Base-by-base conservation (phyloP, 169 alveolate genomes). In the Toxoplasma gondii region DNA sequence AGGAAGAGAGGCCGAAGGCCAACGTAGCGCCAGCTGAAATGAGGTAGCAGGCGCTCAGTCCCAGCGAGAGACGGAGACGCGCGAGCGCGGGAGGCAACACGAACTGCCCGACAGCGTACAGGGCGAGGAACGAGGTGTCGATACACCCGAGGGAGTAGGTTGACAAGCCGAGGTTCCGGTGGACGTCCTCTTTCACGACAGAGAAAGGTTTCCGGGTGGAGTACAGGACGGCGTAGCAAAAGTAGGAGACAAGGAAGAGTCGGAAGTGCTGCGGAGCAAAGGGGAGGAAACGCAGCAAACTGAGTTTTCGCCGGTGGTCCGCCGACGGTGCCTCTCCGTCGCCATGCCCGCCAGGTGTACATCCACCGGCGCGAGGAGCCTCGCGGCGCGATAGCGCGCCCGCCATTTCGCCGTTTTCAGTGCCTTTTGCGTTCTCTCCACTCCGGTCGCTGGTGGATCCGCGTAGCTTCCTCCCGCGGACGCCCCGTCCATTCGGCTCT, bases 121-220 rank as follows among this genome's bases (percentile, higher is more conserved):
- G 49, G 44, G 96, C 96, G 70, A 96, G 88, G 90, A 96, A 96
- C 12, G 96, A 88, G 58, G 97, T 96, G 95, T 96, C 97, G 34
- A 96, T 95, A 92, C 95, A 93, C 69, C 96, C 96, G 90, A 96
- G 88, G 43, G 82, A 38, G 38, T 92, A 88, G 31, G 96, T 86
- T 29, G 96, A 93, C 27, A 94, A 58, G 1, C 92, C 93, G 34
- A 93, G 80, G 34, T 78, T 58, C 4, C 84, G 91, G 36, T 93
- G 96, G 64, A 96, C 86, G 38, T 91, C 95, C 67, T 92, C 91
- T 74, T 96, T 96, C 43, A 96, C 96, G 27, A 96, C 97, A 12
- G 96, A 94, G 88, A 96, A 94, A 31, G 97, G 97, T 93, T 96
- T 96, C 41, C 97, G 86, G 22, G 97, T 94, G 58, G 94, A 88